Conservation (phyloP, 176 grass and related monocot species). For the Panicum miliaceum region DNA sequence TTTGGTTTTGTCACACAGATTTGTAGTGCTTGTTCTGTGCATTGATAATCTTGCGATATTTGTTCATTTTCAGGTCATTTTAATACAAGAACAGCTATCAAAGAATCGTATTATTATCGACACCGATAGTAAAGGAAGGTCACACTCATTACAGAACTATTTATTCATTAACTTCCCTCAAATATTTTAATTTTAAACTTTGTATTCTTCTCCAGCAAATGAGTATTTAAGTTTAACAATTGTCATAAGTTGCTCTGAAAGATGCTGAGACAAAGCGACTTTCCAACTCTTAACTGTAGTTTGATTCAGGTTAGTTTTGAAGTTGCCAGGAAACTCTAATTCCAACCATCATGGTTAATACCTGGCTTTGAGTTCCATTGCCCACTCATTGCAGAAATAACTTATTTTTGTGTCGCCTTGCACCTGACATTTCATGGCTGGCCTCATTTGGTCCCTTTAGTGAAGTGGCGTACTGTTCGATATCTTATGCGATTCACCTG, state of each 20-base stretch:
- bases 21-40: background rate
- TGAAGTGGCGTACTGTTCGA: conserved; percentile 10
- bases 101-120: conserved; percentile 98
- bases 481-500: conserved; percentile 35
- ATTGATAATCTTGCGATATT: conserved; percentile 19
- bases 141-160: background rate
- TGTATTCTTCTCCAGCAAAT: conserved; percentile 20
- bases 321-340: conserved; percentile 3
- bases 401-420: conserved; percentile 12
- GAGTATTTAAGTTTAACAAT: background rate
- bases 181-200: conserved; percentile 33
- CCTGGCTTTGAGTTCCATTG: background rate
- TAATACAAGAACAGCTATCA: conserved; percentile 97
- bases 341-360: conserved; percentile 29
- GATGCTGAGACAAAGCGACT: too few relatives aligned
- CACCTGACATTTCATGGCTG: conserved; percentile 17
- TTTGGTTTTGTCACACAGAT: background rate
- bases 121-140: conserved; percentile 87
- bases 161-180: conserved; percentile 12
- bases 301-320: background rate
- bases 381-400: conserved; percentile 10
- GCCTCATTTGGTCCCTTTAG: conserved; percentile 29
- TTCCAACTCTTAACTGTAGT: background rate
- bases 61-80: conserved; percentile 76
- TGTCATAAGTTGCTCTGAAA: background rate